Percentiles rank a stretch among this genome's conserved stretches.
phyloP scores from a whole-genome alignment of 2,329 filamentous ascomycete species.

The Alternaria sp. region DNA sequence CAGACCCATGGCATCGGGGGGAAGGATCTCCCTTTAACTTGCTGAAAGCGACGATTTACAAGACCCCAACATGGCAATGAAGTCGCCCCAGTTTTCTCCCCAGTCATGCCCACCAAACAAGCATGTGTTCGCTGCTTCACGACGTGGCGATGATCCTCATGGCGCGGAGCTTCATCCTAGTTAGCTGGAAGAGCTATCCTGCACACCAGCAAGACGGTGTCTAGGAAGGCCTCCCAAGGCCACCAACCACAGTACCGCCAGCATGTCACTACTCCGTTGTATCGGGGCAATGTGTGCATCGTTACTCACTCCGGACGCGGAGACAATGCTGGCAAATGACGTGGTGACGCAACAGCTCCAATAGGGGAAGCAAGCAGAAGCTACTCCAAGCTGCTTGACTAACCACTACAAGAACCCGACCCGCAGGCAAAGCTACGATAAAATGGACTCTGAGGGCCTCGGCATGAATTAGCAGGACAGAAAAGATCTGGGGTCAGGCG shows the following conservation, averaged over 20 bases:
- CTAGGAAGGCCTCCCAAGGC: constrained; percentile 28
- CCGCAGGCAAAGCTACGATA: constrained; percentile 12
- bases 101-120: constrained; percentile 10
- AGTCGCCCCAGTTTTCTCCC: constrained; percentile 12
- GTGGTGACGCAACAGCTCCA: constrained; percentile 35
- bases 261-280: constrained; percentile 9
- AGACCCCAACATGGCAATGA: constrained; percentile 9
- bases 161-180: constrained; percentile 16
- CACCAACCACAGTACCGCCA: constrained; percentile 22
- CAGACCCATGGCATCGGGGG: constrained; percentile 14
- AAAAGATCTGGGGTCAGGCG: constrained; percentile 16
- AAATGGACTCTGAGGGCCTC: constrained; percentile 7
- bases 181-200: constrained; percentile 13
- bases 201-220: constrained; percentile 26
- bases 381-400: constrained; percentile 12
- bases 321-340: constrained; percentile 17
- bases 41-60: background rate
- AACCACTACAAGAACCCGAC: constrained; percentile 8
- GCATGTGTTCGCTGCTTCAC: constrained; percentile 27
- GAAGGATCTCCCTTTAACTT: constrained; percentile 17
- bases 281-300: constrained; percentile 25
- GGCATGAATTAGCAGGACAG: constrained; percentile 8
- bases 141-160: constrained; percentile 15
- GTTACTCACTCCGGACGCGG: constrained; percentile 26
- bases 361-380: constrained; percentile 12